phyloP scores from a whole-genome alignment of 176 grass and related monocot species.

The Urochloa ruziziensis region DNA sequence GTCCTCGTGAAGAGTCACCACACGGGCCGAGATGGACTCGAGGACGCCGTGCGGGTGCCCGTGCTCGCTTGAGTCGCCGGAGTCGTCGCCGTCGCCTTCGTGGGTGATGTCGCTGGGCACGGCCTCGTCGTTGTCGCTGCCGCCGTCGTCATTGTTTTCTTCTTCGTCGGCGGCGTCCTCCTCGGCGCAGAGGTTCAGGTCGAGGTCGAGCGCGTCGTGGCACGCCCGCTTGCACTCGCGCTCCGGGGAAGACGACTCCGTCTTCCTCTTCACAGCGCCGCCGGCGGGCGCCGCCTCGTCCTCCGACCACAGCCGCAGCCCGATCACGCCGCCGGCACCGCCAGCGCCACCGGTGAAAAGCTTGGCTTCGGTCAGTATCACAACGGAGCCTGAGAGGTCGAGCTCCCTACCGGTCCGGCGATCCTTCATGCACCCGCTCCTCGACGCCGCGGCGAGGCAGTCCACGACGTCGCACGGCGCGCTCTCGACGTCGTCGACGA shows the following conservation, averaged over 20 bases:
- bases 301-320: slow-evolving; percentile 27
- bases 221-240: slow-evolving; percentile 38
- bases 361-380: slow-evolving; percentile 47
- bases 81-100: slow-evolving; percentile 50
- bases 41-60: slow-evolving; percentile 11
- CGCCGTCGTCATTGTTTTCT: not conserved
- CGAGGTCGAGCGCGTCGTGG: slow-evolving; percentile 27
- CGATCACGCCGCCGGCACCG: not conserved
- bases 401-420: slow-evolving; percentile 4
- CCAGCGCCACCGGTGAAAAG: not conserved
- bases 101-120: slow-evolving; percentile 80
- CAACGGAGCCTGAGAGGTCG: slow-evolving; percentile 40
- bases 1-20: slow-evolving; percentile 14
- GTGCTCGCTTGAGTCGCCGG: not conserved
- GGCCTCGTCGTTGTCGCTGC: slow-evolving; percentile 24
- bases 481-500: slow-evolving; percentile 53
- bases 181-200: slow-evolving; percentile 55
- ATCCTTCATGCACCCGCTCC: slow-evolving; percentile 15
- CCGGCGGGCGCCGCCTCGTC: slow-evolving; percentile 16
- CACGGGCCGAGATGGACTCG: slow-evolving; percentile 10
- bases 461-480: slow-evolving; percentile 34
- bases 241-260: not conserved
- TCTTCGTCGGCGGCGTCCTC: not conserved
- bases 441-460: slow-evolving; percentile 10
- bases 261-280: slow-evolving; percentile 54